A percentile compares a stretch with the other conserved stretches of the same genome.
These are phyloP conservation scores for Durotheca rogersii DNA, from an alignment of 495 filamentous ascomycete species.

Conservation along the genomic window DNA sequence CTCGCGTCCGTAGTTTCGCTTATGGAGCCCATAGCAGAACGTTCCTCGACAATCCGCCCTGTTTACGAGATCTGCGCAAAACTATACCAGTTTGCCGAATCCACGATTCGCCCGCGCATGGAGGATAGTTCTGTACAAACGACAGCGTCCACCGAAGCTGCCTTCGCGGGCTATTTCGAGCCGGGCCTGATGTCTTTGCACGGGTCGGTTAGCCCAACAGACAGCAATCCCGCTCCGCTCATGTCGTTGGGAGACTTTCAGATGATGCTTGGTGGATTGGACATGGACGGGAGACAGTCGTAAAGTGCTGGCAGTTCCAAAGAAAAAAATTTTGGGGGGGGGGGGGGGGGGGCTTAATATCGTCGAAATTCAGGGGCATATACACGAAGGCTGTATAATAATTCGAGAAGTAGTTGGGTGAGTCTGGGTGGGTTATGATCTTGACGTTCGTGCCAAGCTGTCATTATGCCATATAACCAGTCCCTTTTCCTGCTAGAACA, in stretches of 20 bases:
- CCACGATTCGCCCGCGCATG: background rate
- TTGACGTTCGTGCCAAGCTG: too few species aligned
- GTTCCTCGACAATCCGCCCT: background rate
- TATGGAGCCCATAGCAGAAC: background rate
- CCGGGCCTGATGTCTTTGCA: background rate
- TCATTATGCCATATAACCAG: too few species aligned
- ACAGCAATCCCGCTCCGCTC: background rate
- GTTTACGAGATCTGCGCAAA: background rate
- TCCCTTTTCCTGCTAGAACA: too few species aligned
- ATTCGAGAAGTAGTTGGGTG: too few species aligned
- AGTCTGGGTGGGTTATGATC: too few species aligned
- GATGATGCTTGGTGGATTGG: background rate
- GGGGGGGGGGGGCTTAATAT: too few species aligned
- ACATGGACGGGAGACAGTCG: background rate
- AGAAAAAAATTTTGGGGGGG: too few species aligned
- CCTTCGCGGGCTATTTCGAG: background rate
- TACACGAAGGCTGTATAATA: too few species aligned
- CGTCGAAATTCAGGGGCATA: too few species aligned
- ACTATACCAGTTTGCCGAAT: background rate
- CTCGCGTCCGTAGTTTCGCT: background rate
- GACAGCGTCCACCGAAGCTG: background rate
- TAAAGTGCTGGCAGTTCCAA: too few species aligned
- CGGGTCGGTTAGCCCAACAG: background rate
- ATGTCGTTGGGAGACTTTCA: background rate
- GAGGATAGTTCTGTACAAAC: background rate